These are phyloP conservation scores for Trifolium fragiferum DNA, from an alignment of 306 rosid genomes.

Conservation along the genomic window DNA sequence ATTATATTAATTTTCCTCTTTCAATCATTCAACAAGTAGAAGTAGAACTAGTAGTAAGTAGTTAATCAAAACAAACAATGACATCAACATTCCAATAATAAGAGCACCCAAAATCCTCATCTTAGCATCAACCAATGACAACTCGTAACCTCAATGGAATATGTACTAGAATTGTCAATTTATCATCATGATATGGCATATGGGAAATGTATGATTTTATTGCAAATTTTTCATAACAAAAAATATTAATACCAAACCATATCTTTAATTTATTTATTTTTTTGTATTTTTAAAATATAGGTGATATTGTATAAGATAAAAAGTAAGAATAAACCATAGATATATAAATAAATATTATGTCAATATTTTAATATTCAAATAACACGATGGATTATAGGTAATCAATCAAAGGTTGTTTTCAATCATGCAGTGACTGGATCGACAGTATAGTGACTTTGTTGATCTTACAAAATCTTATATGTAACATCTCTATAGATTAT, in stretches of 20 bases:
- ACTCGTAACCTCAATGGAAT: not conserved
- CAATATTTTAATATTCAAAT: not conserved
- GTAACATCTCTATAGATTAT: not conserved
- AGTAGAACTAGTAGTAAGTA: constrained; percentile 8
- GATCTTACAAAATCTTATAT: constrained; percentile 7
- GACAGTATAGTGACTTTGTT: not conserved
- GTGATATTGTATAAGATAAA: no score
- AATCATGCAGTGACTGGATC: not conserved
- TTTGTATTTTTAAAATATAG: no score
- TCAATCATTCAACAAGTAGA: constrained; percentile 8
- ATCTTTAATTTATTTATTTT: not conserved
- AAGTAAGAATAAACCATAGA: no score
- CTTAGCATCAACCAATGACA: not conserved
- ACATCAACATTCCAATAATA: not conserved
- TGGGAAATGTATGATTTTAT: not conserved
- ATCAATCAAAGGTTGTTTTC: not conserved
- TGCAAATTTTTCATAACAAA: not conserved
- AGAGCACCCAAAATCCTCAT: not conserved
- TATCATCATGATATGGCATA: constrained; percentile 2
- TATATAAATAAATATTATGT: no score
- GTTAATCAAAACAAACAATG: not conserved
- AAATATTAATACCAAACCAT: not conserved
- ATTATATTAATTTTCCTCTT: not conserved
- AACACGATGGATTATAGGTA: no score
- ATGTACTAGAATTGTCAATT: constrained; percentile 14